Evolutionary conservation across 306 rosid species (phyloP).

Genomic region (Hippophae rhamnoides): DNA sequence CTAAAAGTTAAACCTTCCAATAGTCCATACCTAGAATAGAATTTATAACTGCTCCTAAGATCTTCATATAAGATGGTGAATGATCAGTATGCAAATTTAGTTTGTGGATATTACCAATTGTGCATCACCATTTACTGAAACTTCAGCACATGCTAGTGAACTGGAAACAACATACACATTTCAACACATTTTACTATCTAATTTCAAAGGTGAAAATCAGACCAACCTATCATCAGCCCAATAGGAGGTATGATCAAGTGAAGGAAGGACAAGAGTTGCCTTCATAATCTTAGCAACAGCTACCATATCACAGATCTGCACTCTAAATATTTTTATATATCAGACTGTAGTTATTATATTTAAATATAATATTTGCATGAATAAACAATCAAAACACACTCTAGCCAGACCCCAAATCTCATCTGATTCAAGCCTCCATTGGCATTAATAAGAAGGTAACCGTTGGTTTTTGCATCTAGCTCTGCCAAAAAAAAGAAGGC

Average conservation of each 20-base stretch:
- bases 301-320: conserved; percentile 98
- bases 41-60: too few species aligned
- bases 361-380: conserved; percentile 1
- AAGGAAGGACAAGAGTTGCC: conserved; percentile 92
- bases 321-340: conserved; percentile 28
- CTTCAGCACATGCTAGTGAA: background rate
- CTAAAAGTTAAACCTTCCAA: too few species aligned
- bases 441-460: conserved; percentile 83
- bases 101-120: too few species aligned
- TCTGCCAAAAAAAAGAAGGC: conserved; percentile 31
- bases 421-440: conserved; percentile 99
- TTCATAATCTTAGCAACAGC: conserved; percentile 87
- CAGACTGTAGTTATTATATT: conserved; percentile 27
- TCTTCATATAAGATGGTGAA: too few species aligned
- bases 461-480: conserved; percentile 59
- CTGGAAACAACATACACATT: conserved; percentile 7
- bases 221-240: conserved; percentile 97
- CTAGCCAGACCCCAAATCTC: conserved; percentile 97
- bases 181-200: background rate
- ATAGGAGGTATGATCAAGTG: conserved; percentile 86
- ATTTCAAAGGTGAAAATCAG: conserved; percentile 17
- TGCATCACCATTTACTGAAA: too few species aligned
- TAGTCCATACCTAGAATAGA: too few species aligned
- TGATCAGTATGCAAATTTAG: too few species aligned
- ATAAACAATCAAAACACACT: conserved; percentile 29